These are phyloP conservation scores for Pleodorina starrii DNA, from an alignment of 139 green algal species.

Conservation along the genomic window DNA sequence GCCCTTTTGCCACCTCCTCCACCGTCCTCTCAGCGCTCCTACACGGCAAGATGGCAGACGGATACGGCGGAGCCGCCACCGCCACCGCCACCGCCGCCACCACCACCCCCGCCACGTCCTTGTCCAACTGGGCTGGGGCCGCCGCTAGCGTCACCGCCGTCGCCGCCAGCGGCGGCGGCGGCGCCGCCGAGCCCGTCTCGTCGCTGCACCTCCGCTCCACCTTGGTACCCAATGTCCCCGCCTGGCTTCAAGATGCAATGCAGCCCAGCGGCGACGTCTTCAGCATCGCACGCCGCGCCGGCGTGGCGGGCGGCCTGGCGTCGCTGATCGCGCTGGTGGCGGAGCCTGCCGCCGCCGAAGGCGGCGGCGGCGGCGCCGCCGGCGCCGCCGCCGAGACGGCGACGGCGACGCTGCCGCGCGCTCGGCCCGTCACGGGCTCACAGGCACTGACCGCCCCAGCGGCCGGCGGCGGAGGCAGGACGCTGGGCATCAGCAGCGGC, in stretches of 20 bases:
- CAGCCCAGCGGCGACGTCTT: neutral
- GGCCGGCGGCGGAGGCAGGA: neutral
- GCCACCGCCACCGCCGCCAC: neutral
- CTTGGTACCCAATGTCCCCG: neutral
- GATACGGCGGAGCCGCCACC: neutral
- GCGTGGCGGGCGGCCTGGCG: neutral
- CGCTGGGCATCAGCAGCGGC: neutral
- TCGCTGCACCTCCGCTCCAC: neutral
- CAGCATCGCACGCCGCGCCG: neutral
- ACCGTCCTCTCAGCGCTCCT: neutral
- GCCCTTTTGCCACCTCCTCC: neutral
- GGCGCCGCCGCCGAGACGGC: neutral
- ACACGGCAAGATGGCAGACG: neutral
- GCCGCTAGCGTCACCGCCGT: neutral
- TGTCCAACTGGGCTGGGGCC: too few species aligned
- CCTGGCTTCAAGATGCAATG: neutral
- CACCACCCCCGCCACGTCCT: too few species aligned
- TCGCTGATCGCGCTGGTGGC: slow-evolving; percentile 1
- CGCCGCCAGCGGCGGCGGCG: neutral
- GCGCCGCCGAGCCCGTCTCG: neutral
- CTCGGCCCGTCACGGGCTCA: neutral
- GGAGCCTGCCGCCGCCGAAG: neutral
- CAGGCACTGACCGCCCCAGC: neutral
- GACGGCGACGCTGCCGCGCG: neutral
- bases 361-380: neutral